Conservation (phyloP, 805 yeast species). For the Maudiozyma barnettii region DNA sequence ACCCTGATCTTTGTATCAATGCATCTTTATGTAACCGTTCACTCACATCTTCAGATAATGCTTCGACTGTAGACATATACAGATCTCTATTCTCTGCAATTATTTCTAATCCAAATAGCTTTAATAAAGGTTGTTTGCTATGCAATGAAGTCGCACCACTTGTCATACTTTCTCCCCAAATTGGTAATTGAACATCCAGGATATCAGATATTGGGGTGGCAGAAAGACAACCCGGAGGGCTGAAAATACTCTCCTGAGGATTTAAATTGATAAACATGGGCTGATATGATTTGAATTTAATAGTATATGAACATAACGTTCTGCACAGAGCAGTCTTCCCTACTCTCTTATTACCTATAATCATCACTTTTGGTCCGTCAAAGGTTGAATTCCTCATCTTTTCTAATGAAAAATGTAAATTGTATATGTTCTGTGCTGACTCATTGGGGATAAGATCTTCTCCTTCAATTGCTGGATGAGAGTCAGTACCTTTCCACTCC, state of each 20-base stretch:
- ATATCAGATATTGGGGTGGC: conserved; percentile 79
- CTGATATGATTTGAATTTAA: conserved; percentile 48
- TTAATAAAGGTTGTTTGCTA: conserved; percentile 84
- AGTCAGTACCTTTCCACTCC: conserved; percentile 33
- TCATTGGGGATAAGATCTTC: conserved; percentile 46
- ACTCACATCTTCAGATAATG: conserved; percentile 39
- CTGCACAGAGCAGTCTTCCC: conserved; percentile 78
- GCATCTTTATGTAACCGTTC: conserved; percentile 23
- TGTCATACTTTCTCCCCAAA: conserved; percentile 70
- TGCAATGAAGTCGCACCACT: conserved; percentile 70
- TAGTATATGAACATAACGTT: conserved; percentile 64
- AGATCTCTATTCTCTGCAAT: conserved; percentile 41
- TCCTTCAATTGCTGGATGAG: conserved; percentile 22
- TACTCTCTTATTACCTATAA: conserved; percentile 60
- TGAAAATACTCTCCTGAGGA: conserved; percentile 59
- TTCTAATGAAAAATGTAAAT: conserved; percentile 70
- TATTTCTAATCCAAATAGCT: conserved; percentile 63
- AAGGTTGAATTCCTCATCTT: conserved; percentile 32
- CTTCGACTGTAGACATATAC: conserved; percentile 41
- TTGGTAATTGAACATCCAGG: conserved; percentile 59
- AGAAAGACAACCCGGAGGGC: conserved; percentile 74
- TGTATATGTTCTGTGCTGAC: conserved; percentile 63
- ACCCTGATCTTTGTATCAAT: conserved; percentile 27
- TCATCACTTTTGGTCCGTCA: conserved; percentile 42
- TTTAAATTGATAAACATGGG: conserved; percentile 76